Conservation (phyloP, 257 asterid species). For the Ilex asprella region DNA sequence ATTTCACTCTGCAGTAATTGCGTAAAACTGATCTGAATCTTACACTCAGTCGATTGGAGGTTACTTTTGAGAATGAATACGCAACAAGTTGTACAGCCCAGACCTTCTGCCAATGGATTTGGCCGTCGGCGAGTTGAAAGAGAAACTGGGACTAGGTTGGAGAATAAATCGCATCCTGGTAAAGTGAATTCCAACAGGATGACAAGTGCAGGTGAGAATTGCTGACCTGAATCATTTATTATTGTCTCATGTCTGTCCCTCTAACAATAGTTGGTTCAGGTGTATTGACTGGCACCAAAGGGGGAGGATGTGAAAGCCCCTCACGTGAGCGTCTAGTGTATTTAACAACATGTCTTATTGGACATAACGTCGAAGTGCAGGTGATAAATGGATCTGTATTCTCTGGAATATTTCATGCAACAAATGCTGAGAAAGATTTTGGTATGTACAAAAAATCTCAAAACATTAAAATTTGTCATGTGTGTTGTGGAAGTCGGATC, state of each 20-base stretch:
- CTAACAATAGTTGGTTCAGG: conserved; percentile 35
- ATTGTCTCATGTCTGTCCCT: conserved; percentile 5
- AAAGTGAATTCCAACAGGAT: conserved; percentile 39
- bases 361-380: conserved; percentile 93
- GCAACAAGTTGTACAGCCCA: conserved; percentile 67
- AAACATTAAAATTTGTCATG: not conserved
- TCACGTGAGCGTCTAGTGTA: conserved; percentile 68
- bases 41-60: conserved; percentile 18
- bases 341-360: conserved; percentile 68
- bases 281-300: conserved; percentile 18
- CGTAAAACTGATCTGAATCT: conserved; percentile 22
- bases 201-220: conserved; percentile 46
- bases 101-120: conserved; percentile 72
- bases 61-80: conserved; percentile 44
- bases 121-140: conserved; percentile 69
- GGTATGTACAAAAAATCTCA: conserved; percentile 36
- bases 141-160: conserved; percentile 47
- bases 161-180: conserved; percentile 48
- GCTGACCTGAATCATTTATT: conserved; percentile 7
- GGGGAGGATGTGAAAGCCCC: conserved; percentile 45
- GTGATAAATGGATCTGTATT: conserved; percentile 75
- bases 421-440: conserved; percentile 69
- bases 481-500: not conserved
- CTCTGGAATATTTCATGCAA: conserved; percentile 82
- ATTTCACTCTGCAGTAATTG: conserved; percentile 25